phyloP scores from a whole-genome alignment of 2,329 filamentous ascomycete genomes.

The Monosporascus ibericus region DNA sequence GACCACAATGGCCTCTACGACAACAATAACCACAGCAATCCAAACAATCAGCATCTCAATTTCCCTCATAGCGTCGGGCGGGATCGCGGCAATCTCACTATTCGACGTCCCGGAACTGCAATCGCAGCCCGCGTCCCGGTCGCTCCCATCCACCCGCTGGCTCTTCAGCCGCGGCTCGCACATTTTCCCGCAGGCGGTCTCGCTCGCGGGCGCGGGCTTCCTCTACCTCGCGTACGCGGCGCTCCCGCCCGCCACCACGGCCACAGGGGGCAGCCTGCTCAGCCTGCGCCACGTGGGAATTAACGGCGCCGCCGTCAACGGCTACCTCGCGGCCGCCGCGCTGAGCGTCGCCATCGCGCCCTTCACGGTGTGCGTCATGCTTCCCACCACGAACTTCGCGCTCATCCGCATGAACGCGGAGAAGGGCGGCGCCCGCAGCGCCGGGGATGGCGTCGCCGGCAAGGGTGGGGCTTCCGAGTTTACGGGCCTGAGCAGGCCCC shows the following conservation, averaged over 20 bases:
- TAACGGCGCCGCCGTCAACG: not conserved
- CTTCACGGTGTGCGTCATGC: slow-evolving; percentile 1
- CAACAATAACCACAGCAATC: no score
- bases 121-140: slow-evolving; percentile 30
- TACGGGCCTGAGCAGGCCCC: no score
- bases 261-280: no score
- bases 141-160: slow-evolving; percentile 28
- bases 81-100: slow-evolving; percentile 26
- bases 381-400: not conserved
- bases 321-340: slow-evolving; percentile 5
- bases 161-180: slow-evolving; percentile 31
- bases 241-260: no score
- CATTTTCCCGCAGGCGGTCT: slow-evolving; percentile 23
- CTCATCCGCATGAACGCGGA: no score
- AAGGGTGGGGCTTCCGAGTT: no score
- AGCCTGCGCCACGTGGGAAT: no score
- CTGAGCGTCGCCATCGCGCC: slow-evolving; percentile 1
- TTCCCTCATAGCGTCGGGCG: slow-evolving; percentile 13
- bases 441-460: no score
- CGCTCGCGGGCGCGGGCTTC: slow-evolving; percentile 24
- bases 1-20: no score
- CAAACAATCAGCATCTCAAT: no score
- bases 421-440: no score
- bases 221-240: slow-evolving; percentile 16
- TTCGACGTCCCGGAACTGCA: slow-evolving; percentile 25